Conservation (phyloP, 2,329 filamentous ascomycete genomes). For the Aspergillus tamarii region DNA sequence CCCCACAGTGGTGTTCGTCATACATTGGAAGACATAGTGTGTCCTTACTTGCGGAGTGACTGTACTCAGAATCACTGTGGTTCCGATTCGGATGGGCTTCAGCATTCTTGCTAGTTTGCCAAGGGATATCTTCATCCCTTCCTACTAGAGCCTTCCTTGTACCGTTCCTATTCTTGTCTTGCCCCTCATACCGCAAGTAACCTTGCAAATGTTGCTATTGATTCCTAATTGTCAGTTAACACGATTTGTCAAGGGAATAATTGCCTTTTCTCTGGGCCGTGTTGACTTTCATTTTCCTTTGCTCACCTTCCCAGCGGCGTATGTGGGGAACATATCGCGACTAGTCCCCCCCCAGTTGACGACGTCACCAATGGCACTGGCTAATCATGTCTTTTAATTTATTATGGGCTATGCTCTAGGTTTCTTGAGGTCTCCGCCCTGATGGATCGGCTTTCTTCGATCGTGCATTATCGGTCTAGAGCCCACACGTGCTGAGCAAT, state of each 20-base stretch:
- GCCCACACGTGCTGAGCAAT: slow-evolving; percentile 2
- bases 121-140: slow-evolving; percentile 18
- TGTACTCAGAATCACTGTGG: background rate
- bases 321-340: background rate
- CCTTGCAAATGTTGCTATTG: background rate
- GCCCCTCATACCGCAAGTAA: slow-evolving; percentile 2
- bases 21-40: background rate
- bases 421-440: slow-evolving; percentile 1
- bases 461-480: slow-evolving; percentile 11
- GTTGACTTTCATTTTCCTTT: background rate
- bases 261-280: background rate
- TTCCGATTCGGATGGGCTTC: background rate
- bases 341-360: background rate
- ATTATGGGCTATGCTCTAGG: background rate
- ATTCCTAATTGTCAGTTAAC: background rate
- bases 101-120: slow-evolving; percentile 16
- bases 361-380: background rate
- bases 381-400: background rate
- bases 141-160: background rate
- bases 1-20: background rate
- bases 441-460: slow-evolving; percentile 8
- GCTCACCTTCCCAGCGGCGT: background rate
- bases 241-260: background rate
- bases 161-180: background rate
- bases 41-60: background rate